Base-by-base conservation (phyloP, 2,329 filamentous ascomycete species). In the Monilinia laxa region DNA sequence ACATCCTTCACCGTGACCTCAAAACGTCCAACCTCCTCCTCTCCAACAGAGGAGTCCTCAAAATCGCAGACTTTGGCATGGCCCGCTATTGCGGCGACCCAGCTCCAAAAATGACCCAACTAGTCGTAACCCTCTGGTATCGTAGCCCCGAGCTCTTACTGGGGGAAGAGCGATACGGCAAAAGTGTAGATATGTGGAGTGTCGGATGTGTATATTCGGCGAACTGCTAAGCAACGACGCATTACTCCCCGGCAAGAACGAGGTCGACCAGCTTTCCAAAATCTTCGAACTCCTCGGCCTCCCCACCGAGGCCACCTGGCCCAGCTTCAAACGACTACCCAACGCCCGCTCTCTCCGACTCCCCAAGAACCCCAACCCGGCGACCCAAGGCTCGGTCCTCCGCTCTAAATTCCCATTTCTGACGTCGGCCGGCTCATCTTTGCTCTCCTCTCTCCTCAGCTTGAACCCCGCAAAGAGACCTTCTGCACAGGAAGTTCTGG, bases 41-140 rank as follows among this genome's bases (percentile, higher is more conserved):
- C 80, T 96, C 92, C 81, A 98, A 98, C 81, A 91, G 93, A 56
- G 95, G 95, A 56, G 89, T 91, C 77, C 89, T 99, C 78, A 97
- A 97, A 79, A 89, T 99, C 70, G 95, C 95, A 68, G 95, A 99
- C 79, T 99, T 99, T 76, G 95, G 95, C 77, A 97, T 99, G 92
- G 94, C 95, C 4, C 87, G 95, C 38, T 95, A 95, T 79, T 90
- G 91, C 66, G 90, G 90, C 62, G 87, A 92, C 72, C 93, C 94
- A 4, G 83, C 88, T 0, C 84, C 88, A 1, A 90, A 90, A 70
- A 84, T 98, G 68, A 98, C 95, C 2, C 90, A 94, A 76, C 86
- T 98, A 57, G 95, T 99, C 69, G 94, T 98, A 23, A 99, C 95
- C 9, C 85, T 99, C 9, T 99, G 95, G 95, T 99, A 99, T 78